These are phyloP conservation scores for Lophiostoma macrostomum DNA, from an alignment of 495 filamentous ascomycete species.

Conservation along the genomic window DNA sequence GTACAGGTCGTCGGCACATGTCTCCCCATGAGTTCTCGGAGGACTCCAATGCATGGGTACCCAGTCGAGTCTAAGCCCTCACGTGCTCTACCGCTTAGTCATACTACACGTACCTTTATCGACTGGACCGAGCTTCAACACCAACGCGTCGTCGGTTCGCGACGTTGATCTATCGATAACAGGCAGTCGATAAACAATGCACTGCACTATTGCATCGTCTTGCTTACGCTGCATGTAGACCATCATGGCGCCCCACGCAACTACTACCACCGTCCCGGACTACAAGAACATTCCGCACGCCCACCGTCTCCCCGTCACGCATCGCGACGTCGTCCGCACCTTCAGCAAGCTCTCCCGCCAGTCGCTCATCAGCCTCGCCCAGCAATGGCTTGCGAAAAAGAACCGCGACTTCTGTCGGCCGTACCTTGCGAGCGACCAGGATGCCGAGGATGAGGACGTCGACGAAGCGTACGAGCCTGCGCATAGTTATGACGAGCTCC, in stretches of 20 bases:
- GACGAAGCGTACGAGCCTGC: conserved; percentile 58
- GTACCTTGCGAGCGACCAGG: conserved; percentile 45
- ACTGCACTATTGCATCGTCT: background rate
- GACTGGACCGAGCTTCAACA: too few species aligned
- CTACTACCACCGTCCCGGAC: conserved; percentile 44
- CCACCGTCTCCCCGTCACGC: conserved; percentile 58
- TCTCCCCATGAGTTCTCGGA: too few species aligned
- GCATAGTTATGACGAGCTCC: conserved; percentile 58
- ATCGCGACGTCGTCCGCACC: conserved; percentile 60
- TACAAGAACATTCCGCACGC: conserved; percentile 49
- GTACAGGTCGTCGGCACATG: too few species aligned
- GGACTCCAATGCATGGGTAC: too few species aligned
- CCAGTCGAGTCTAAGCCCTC: too few species aligned
- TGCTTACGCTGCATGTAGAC: background rate
- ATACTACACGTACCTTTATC: too few species aligned
- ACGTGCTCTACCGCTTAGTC: too few species aligned
- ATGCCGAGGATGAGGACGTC: conserved; percentile 42
- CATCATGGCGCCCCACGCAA: conserved; percentile 46
- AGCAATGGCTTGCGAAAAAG: conserved; percentile 68
- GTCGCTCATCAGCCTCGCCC: conserved; percentile 64
- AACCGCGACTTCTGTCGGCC: conserved; percentile 57
- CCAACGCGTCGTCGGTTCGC: too few species aligned
- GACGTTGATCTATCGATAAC: conserved; percentile 29
- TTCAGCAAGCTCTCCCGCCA: conserved; percentile 66
- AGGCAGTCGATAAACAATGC: conserved; percentile 12